Percentiles rank a stretch among this genome's conserved stretches.
Evolutionary conservation across 768 basidiomycete genomes (phyloP).

Genomic region (Pholiota microspora): DNA sequence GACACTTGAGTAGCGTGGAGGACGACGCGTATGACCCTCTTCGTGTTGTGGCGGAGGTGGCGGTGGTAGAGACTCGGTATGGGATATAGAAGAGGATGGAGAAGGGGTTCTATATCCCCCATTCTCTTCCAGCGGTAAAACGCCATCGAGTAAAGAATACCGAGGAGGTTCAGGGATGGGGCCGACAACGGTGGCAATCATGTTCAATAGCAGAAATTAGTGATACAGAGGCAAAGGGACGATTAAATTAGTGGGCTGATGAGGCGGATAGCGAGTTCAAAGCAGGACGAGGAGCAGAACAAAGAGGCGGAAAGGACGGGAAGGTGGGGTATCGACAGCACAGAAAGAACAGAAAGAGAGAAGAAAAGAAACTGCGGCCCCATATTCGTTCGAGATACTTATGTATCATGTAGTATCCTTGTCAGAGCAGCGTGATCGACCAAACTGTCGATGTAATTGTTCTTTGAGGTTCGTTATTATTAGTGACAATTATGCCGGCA

Average conservation of each 20-base stretch:
- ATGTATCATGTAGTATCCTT: background rate
- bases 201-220: too few relatives aligned
- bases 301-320: slow-evolving; percentile 5
- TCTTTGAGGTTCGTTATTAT: background rate
- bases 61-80: too few relatives aligned
- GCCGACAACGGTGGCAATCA: too few relatives aligned
- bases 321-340: slow-evolving; percentile 4
- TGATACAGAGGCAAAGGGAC: background rate
- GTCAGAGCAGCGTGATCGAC: background rate
- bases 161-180: slow-evolving; percentile 11
- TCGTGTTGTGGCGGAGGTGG: background rate
- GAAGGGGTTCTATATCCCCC: background rate
- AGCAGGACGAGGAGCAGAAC: slow-evolving; percentile 1
- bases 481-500: background rate
- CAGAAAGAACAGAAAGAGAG: slow-evolving; percentile 4
- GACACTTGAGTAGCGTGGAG: slow-evolving; percentile 15
- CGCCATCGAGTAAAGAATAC: slow-evolving; percentile 12
- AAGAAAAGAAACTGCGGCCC: background rate
- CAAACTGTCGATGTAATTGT: background rate
- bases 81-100: background rate
- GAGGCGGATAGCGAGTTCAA: background rate
- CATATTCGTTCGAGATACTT: background rate
- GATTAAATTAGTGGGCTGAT: background rate
- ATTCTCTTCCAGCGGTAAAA: slow-evolving; percentile 3
- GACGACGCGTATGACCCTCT: background rate